Evolutionary conservation across 768 basidiomycete species (phyloP).

Genomic region (Zangia roseola): DNA sequence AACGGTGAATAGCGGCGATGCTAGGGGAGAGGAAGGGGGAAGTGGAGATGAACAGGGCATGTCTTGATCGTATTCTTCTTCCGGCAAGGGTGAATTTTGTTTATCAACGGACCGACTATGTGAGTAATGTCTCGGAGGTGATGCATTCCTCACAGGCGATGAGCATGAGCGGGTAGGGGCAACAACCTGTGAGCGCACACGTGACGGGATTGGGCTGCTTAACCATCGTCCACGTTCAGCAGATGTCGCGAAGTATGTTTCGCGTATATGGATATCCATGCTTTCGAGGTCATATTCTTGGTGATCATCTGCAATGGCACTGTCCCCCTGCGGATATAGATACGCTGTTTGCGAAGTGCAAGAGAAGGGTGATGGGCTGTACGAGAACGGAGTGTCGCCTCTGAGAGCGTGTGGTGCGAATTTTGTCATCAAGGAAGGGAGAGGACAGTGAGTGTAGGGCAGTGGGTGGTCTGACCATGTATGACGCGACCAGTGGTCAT

Average conservation of each 20-base stretch:
- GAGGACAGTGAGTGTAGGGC: conserved; percentile 1
- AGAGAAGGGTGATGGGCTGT: conserved; percentile 3
- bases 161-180: conserved; percentile 21
- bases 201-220: conserved; percentile 44
- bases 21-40: conserved; percentile 44
- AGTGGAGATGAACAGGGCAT: conserved; percentile 23
- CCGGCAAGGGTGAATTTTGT: background rate
- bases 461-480: background rate
- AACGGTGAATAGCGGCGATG: conserved; percentile 41
- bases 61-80: conserved; percentile 17
- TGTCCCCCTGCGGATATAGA: conserved; percentile 11
- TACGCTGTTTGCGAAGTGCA: background rate
- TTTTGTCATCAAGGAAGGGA: conserved; percentile 23
- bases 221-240: conserved; percentile 61
- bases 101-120: background rate
- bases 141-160: conserved; percentile 20
- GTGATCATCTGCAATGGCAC: conserved; percentile 18
- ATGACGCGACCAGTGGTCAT: conserved; percentile 4
- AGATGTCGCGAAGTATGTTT: conserved; percentile 54
- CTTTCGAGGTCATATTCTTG: conserved; percentile 33
- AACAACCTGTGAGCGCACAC: conserved; percentile 12
- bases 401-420: conserved; percentile 2
- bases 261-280: conserved; percentile 37
- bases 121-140: conserved; percentile 2
- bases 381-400: background rate